A percentile compares a stretch with the other conserved stretches of the same genome.
These are phyloP conservation scores for Umbellularia californica DNA, from an alignment of 164 flowering plant genomes.

Conservation along the genomic window DNA sequence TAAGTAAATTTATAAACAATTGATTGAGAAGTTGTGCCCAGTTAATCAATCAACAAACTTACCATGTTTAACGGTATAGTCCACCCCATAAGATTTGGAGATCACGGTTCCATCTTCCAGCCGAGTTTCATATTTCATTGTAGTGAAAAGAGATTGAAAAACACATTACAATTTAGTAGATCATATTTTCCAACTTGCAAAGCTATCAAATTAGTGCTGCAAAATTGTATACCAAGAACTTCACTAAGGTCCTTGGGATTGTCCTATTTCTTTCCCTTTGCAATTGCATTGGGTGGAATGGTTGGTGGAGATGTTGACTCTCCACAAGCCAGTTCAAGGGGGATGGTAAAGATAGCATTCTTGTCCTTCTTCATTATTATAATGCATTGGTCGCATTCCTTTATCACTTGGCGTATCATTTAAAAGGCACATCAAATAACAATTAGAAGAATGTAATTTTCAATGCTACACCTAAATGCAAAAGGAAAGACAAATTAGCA, in stretches of 20 bases:
- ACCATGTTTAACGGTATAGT: too few species aligned
- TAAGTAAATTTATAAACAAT: too few species aligned
- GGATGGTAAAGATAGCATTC: slow-evolving; percentile 86
- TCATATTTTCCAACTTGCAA: too few species aligned
- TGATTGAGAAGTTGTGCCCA: too few species aligned
- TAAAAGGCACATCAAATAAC: too few species aligned
- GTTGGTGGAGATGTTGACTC: slow-evolving; percentile 83
- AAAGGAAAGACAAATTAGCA: too few species aligned
- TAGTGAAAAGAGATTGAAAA: neutral
- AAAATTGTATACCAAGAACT: slow-evolving; percentile 52
- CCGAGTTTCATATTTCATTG: too few species aligned
- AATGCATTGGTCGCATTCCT: slow-evolving; percentile 95
- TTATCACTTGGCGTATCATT: slow-evolving; percentile 47
- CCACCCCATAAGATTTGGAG: too few species aligned
- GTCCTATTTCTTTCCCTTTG: slow-evolving; percentile 95
- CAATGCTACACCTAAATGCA: too few species aligned
- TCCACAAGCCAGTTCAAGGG: slow-evolving; percentile 87
- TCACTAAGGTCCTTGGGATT: slow-evolving; percentile 92
- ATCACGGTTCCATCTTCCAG: too few species aligned
- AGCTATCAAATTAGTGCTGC: neutral
- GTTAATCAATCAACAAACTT: too few species aligned
- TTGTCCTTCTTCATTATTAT: slow-evolving; percentile 98
- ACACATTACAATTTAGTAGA: neutral
- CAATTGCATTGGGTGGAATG: slow-evolving; percentile 86
- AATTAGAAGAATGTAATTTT: too few species aligned